Base-by-base conservation (phyloP, 768 basidiomycete genomes). In the Russula griseocarnosa region DNA sequence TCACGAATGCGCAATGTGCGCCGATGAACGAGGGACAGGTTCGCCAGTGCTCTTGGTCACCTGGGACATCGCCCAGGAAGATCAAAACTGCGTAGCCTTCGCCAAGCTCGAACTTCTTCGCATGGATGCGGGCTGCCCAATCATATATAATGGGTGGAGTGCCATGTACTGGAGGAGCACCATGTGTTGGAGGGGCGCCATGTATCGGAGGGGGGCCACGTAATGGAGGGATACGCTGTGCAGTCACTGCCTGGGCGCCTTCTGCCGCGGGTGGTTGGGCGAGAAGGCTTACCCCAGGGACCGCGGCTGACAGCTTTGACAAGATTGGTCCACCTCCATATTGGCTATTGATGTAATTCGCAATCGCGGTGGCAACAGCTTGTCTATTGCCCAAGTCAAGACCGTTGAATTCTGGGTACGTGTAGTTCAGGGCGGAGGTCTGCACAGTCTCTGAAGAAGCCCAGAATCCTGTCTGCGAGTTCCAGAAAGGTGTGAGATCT, bases 401-500 rank as follows among this genome's bases (percentile, higher is more conserved):
- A 10, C 72, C 73, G 56, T 78, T 77, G 70, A 83, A 81, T 40
- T 83, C 82, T 13, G 82, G 81, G 69, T 83, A 83, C 1, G 79
- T 75, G 66, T 83, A 84, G 34, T 77, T 74, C 16, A 83, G 70
- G 10, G 66, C 68, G 10, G 28, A 44, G 6, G 75, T 63, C 9
- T 74, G 75, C 40, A 73, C 70, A 6, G 73, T 68, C 9, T 70
- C 70, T 0, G 73, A 36, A 2, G 80, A 79, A 3, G 63, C 67
- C 80, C 80, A 82, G 72, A 75, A 81, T 7, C 65, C 70, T 5
- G 63, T 65, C 47, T 75, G 70, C 8, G 71, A 68, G 55, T 75
- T 73, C 76, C 79, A 78, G 76, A 82, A 83, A 26, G 82, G 81
- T 5, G 79, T 77, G 16, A 83, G 72, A 26, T 71, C 80, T 81